Evolutionary conservation across 1,284 basidiomycete genomes (phyloP), one percentile per base, ranked within the genome.

Genomic region (Omphalotus olearius): DNA sequence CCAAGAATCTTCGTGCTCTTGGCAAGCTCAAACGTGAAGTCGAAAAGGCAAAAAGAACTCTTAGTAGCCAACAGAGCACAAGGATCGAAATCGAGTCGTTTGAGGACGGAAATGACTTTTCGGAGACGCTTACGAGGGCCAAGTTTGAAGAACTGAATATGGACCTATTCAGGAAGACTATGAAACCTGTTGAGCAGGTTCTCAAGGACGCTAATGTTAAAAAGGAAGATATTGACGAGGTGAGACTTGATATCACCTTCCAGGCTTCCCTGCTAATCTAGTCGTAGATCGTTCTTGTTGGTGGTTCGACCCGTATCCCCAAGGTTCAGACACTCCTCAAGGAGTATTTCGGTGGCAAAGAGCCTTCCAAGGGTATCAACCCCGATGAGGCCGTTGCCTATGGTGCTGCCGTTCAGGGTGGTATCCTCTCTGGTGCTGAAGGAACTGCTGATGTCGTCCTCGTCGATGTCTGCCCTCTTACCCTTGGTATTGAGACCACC

Each of bases 81-180:
- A 82, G 85, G 53, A 83, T 94, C 62, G 92, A 94, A 71, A 93
- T 94, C 61, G 90, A 93, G 73, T 88, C 84, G 53, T 98, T 99
- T 74, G 96, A 96, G 72, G 84, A 80, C 63, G 96, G 96, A 63
- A 93, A 97, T 65, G 96, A 99, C 76, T 93, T 98, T 66, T 91
- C 93, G 36, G 95, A 98, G 80, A 93, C 93, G 13, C 82, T 98
- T 40, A 98, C 96, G 55, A 86, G 95, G 55, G 94, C 96, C 76
- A 98, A 98, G 76, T 98, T 99, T 67, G 96, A 98, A 73, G 95
- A 98, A 72, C 79, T 98, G 63, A 98, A 98, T 85, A 90, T 97
- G 77, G 95, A 99, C 65, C 85, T 98, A 47, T 98, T 99, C 91
- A 83, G 93, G 65, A 95, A 95, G 83, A 98, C 96, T 41, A 93